Conservation (phyloP, 139 green algal genomes). For the Edaphochlamys debaryana region DNA sequence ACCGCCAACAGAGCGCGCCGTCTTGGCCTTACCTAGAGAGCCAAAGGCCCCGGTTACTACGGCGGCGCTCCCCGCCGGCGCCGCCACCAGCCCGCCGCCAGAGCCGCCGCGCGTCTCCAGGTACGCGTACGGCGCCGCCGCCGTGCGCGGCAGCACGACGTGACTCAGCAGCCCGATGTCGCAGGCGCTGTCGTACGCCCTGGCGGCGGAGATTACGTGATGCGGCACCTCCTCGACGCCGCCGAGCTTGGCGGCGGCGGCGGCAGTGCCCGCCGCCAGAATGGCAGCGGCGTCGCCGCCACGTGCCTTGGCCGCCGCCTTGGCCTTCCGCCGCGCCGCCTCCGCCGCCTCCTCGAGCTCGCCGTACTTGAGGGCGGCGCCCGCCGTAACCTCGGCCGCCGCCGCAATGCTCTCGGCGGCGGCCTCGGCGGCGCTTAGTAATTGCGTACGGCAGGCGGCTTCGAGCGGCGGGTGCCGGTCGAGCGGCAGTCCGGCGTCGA, state of each 20-base stretch:
- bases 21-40: too few relatives aligned
- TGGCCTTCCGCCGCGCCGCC: not conserved
- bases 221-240: not conserved
- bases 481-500: conserved; percentile 36
- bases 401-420: not conserved
- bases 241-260: too few relatives aligned
- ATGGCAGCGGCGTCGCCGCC: too few relatives aligned
- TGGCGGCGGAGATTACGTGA: not conserved
- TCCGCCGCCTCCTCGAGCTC: not conserved
- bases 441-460: not conserved
- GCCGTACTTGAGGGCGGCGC: too few relatives aligned
- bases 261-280: not conserved
- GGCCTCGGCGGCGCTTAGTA: not conserved
- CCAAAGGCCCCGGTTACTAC: not conserved
- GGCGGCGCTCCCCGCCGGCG: not conserved
- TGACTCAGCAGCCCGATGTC: not conserved
- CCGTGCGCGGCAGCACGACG: conserved; percentile 10
- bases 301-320: too few relatives aligned
- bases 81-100: not conserved
- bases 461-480: conserved; percentile 28
- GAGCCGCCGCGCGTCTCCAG: not conserved
- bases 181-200: too few relatives aligned
- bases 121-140: conserved; percentile 9
- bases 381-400: not conserved
- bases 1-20: not conserved